Conservation (phyloP, 345 rosid species). For the Sisymbrium irio region DNA sequence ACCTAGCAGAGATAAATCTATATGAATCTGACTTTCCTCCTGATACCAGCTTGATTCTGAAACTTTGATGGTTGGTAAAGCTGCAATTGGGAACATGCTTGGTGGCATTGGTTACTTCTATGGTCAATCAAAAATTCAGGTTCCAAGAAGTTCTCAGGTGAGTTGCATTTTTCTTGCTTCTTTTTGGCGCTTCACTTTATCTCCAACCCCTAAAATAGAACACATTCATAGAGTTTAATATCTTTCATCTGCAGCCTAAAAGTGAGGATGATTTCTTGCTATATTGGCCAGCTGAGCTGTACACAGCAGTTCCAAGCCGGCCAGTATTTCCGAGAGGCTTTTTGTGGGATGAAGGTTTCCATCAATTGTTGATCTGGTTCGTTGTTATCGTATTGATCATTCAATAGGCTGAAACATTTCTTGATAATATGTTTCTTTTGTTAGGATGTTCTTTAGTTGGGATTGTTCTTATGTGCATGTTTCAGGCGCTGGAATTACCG, state of each 20-base stretch:
- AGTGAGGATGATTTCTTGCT: constrained; percentile 48
- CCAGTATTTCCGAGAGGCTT: constrained; percentile 91
- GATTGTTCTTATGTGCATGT: not conserved
- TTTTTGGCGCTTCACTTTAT: not conserved
- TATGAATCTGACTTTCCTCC: not conserved
- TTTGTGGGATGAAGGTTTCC: constrained; percentile 99
- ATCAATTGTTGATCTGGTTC: constrained; percentile 82
- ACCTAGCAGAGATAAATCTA: not conserved
- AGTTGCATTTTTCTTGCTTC: constrained; percentile 31
- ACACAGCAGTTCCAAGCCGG: constrained; percentile 94
- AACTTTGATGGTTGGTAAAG: constrained; percentile 63
- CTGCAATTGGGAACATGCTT: constrained; percentile 80
- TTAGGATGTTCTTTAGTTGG: not conserved
- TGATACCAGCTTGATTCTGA: constrained; percentile 64
- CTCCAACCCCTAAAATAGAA: not conserved
- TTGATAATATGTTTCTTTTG: not conserved
- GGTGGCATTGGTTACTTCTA: constrained; percentile 96
- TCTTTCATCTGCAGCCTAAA: constrained; percentile 47
- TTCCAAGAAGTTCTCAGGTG: constrained; percentile 51
- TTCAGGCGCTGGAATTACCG: constrained; percentile 88
- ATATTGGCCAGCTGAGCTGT: constrained; percentile 96
- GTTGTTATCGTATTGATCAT: constrained; percentile 26
- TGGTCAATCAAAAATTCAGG: constrained; percentile 77
- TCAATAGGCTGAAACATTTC: not conserved
- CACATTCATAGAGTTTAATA: constrained; percentile 34